Conservation (phyloP, 2,329 filamentous ascomycete species). For the Neospermospora avenae region DNA sequence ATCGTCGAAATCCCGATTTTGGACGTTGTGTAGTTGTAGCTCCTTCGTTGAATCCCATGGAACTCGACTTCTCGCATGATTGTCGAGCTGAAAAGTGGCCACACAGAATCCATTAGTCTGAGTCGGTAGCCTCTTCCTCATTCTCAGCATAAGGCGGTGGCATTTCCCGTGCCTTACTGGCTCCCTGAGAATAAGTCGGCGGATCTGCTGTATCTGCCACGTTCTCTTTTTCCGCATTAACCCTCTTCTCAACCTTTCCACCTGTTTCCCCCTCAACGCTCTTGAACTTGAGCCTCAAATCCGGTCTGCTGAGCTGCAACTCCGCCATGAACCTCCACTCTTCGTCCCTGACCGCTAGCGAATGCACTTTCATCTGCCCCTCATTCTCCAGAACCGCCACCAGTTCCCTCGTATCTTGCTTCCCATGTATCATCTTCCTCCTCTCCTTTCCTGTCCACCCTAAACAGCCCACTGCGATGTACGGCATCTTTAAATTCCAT, state of each 20-base stretch:
- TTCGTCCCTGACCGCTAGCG: conserved; percentile 15
- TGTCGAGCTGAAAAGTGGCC: no score
- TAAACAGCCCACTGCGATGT: conserved; percentile 26
- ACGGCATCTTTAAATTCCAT: conserved; percentile 9
- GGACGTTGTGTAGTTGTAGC: no score
- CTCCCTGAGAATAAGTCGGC: neutral
- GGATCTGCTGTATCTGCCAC: neutral
- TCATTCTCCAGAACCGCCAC: conserved; percentile 21
- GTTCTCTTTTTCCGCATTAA: neutral
- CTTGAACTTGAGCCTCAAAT: conserved; percentile 7
- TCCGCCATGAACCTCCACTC: conserved; percentile 23
- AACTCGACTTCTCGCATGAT: no score
- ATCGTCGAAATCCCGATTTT: no score
- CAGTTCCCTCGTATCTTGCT: conserved; percentile 21
- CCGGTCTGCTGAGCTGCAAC: conserved; percentile 4
- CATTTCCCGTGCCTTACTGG: neutral
- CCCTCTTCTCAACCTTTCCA: neutral
- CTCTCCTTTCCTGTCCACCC: conserved; percentile 24
- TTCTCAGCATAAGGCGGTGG: neutral
- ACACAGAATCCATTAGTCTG: neutral
- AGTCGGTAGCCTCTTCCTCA: neutral
- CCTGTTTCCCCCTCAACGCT: neutral
- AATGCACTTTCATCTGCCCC: conserved; percentile 21
- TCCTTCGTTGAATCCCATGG: no score
- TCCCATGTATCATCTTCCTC: conserved; percentile 17